Evolutionary conservation across 495 filamentous ascomycete species (phyloP).

Genomic region (Trichoderma gamsii): DNA sequence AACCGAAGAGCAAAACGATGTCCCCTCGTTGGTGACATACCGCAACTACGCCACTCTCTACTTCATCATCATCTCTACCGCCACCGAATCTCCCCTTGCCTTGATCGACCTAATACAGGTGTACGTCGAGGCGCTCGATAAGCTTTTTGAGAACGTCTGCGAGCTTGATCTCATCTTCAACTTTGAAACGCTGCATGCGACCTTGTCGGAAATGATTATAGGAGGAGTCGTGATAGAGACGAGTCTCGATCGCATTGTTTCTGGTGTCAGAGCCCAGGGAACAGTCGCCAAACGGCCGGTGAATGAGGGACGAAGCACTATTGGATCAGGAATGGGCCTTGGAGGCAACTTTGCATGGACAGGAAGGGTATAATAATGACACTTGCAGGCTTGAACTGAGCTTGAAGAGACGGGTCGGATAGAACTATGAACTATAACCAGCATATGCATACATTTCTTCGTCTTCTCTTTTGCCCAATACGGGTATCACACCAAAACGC

Average conservation of each 20-base stretch:
- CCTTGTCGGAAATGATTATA: constrained; percentile 89
- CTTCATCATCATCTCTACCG: constrained; percentile 97
- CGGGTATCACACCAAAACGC: constrained; percentile 15
- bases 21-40: constrained; percentile 94
- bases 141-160: constrained; percentile 96
- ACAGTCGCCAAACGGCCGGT: constrained; percentile 65
- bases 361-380: constrained; percentile 36
- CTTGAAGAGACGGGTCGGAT: constrained; percentile 5
- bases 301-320: constrained; percentile 41
- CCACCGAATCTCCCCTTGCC: constrained; percentile 90
- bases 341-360: constrained; percentile 54
- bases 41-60: constrained; percentile 97
- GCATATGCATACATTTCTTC: constrained; percentile 7
- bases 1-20: constrained; percentile 67
- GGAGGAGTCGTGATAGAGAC: constrained; percentile 96
- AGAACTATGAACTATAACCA: constrained; percentile 15
- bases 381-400: background rate
- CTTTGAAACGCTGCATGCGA: constrained; percentile 92
- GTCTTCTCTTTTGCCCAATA: background rate
- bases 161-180: constrained; percentile 98
- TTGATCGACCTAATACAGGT: constrained; percentile 96
- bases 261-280: constrained; percentile 75
- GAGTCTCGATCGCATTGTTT: constrained; percentile 76
- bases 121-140: constrained; percentile 90
- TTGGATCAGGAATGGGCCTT: constrained; percentile 45